phyloP scores from a whole-genome alignment of 306 rosid genomes.

The Pyrus bretschneideri region DNA sequence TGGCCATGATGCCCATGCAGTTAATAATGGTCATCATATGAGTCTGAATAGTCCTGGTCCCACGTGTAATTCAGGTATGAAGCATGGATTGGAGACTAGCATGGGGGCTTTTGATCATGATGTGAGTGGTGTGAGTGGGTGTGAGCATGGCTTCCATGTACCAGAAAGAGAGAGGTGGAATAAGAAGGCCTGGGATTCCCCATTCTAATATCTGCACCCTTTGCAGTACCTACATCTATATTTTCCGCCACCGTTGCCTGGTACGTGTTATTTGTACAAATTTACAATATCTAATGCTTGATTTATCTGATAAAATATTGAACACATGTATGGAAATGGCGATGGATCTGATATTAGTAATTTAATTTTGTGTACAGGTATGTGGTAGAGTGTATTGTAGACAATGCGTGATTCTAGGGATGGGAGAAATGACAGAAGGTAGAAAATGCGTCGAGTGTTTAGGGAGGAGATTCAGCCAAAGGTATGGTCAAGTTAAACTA shows the following conservation, averaged over 20 bases:
- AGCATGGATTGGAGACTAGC: constrained; percentile 24
- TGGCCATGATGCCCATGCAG: background rate
- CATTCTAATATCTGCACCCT: constrained; percentile 75
- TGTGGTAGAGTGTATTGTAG: constrained; percentile 90
- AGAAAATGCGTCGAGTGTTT: constrained; percentile 77
- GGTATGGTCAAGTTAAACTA: constrained; percentile 29
- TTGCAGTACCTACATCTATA: constrained; percentile 49
- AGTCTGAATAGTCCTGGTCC: background rate
- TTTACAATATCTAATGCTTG: background rate
- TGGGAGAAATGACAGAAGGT: constrained; percentile 91
- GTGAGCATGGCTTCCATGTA: constrained; percentile 26
- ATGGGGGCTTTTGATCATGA: constrained; percentile 16
- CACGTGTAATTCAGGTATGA: background rate
- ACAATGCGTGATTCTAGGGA: constrained; percentile 60
- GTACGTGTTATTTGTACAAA: constrained; percentile 22
- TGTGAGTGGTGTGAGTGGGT: constrained; percentile 37
- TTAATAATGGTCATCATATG: background rate
- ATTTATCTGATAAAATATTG: background rate
- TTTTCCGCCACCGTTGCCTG: constrained; percentile 76
- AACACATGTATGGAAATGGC: background rate
- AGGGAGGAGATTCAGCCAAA: constrained; percentile 79
- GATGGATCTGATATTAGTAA: background rate
- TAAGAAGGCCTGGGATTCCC: constrained; percentile 69
- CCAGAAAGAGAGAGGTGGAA: constrained; percentile 20
- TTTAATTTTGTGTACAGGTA: constrained; percentile 39